These are phyloP conservation scores for Bimuria novae-zelandiae DNA, from an alignment of 2,329 filamentous ascomycete species.

Conservation along the genomic window DNA sequence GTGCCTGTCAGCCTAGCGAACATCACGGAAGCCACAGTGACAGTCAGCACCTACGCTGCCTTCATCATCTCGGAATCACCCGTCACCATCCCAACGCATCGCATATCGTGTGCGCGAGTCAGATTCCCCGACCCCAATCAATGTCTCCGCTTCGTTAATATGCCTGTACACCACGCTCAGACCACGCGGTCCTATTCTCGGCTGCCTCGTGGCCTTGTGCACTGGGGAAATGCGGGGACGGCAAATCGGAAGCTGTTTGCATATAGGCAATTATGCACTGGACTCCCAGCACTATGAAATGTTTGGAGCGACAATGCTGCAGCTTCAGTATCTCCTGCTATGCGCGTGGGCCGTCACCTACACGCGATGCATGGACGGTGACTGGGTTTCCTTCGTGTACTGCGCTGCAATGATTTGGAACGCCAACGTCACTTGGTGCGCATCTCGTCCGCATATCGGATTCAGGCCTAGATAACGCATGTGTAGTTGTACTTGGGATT, in stretches of 20 bases:
- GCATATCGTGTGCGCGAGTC: not conserved
- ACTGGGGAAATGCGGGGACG: constrained; percentile 11
- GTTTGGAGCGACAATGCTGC: constrained; percentile 7
- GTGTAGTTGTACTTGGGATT: constrained; percentile 4
- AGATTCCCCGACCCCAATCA: constrained; percentile 8
- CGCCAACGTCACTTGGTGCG: constrained; percentile 16
- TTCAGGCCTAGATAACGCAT: too few relatives aligned
- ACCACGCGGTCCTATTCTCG: constrained; percentile 14
- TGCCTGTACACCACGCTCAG: constrained; percentile 13
- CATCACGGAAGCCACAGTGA: constrained; percentile 6
- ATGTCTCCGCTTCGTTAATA: constrained; percentile 12
- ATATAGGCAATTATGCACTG: constrained; percentile 20
- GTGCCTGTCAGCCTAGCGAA: not conserved
- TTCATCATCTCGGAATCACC: not conserved
- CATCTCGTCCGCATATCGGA: not conserved
- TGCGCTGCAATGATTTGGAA: constrained; percentile 17
- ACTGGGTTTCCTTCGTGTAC: constrained; percentile 4
- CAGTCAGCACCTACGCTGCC: not conserved
- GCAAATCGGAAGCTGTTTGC: constrained; percentile 12
- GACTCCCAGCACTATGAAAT: constrained; percentile 6
- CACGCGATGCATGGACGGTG: not conserved
- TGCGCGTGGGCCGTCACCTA: constrained; percentile 6
- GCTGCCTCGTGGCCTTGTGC: constrained; percentile 17
- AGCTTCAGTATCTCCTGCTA: not conserved
- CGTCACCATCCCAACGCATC: not conserved